Percentiles rank a stretch among this genome's conserved stretches.
phyloP scores from a whole-genome alignment of 2,329 filamentous ascomycete species.

The Emmonsiellopsis sp. region DNA sequence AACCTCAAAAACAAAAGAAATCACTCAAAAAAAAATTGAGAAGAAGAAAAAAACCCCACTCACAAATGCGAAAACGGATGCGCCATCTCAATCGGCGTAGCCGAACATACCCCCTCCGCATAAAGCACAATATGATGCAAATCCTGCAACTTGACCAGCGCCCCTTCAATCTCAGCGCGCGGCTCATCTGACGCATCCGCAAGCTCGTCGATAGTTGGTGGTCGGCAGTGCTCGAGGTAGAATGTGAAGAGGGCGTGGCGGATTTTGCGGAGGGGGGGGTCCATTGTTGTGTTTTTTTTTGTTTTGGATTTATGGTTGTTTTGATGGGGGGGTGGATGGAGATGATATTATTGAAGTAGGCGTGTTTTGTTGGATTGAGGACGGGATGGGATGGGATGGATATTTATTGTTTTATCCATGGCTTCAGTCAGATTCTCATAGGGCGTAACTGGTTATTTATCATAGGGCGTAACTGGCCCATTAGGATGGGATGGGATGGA shows the following conservation, averaged over 20 bases:
- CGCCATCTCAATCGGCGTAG: slow-evolving; percentile 2
- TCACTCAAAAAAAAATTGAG: neutral
- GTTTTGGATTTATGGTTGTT: neutral
- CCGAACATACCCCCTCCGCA: neutral
- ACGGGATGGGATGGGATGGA: no score
- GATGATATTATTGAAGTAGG: no score
- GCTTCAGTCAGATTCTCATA: no score
- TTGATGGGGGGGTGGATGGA: no score
- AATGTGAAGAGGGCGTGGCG: slow-evolving; percentile 1
- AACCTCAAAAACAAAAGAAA: neutral
- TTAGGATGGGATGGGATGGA: no score
- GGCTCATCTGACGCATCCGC: neutral
- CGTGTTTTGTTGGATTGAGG: no score
- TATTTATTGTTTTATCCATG: no score
- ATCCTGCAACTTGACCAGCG: neutral
- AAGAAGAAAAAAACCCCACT: neutral
- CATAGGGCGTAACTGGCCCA: no score
- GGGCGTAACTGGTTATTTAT: no score
- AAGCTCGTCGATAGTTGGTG: slow-evolving; percentile 1
- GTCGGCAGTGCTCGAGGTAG: slow-evolving; percentile 1
- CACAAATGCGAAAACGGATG: slow-evolving; percentile 5
- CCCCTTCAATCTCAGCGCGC: neutral
- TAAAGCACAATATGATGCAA: slow-evolving; percentile 4
- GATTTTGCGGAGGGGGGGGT: neutral
- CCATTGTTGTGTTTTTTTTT: neutral